Percentiles rank a stretch among this genome's conserved stretches.
Conservation (phyloP, 2,329 filamentous ascomycete species). For the Exophiala spinifera region DNA sequence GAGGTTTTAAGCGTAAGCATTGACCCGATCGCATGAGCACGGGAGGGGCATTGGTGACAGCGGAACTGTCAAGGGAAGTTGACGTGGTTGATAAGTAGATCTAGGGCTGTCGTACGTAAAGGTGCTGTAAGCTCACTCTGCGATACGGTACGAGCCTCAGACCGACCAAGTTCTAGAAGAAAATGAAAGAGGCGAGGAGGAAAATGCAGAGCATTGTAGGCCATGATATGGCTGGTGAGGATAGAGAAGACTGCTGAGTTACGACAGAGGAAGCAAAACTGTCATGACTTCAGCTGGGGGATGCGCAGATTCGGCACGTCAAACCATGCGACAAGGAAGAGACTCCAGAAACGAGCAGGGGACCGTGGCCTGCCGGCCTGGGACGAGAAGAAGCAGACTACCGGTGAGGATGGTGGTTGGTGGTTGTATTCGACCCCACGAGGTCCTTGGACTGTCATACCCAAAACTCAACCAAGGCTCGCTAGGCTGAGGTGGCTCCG, state of each 20-base stretch:
- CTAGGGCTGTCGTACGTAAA: neutral
- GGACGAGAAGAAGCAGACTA: slow-evolving; percentile 10
- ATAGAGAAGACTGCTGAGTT: slow-evolving; percentile 1
- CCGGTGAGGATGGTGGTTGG: slow-evolving; percentile 13
- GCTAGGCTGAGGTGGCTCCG: neutral
- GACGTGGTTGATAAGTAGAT: slow-evolving; percentile 19
- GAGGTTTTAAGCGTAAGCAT: slow-evolving; percentile 9
- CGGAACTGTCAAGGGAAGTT: slow-evolving; percentile 16
- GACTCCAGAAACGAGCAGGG: slow-evolving; percentile 8
- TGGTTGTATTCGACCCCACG: slow-evolving; percentile 5
- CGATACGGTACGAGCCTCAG: slow-evolving; percentile 6
- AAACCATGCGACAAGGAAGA: slow-evolving; percentile 22
- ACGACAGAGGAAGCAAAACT: slow-evolving; percentile 15
- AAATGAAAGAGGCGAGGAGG: slow-evolving; percentile 7
- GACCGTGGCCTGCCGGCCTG: slow-evolving; percentile 3
- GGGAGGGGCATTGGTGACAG: slow-evolving; percentile 12
- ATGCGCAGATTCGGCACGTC: slow-evolving; percentile 16
- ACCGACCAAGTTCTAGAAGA: slow-evolving; percentile 16
- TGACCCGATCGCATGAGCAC: slow-evolving; percentile 10
- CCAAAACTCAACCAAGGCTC: slow-evolving; percentile 3
- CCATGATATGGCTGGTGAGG: slow-evolving; percentile 1
- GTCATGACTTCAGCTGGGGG: slow-evolving; percentile 8
- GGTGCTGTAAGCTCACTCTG: slow-evolving; percentile 1
- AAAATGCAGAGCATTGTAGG: slow-evolving; percentile 2
- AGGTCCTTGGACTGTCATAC: slow-evolving; percentile 9